Evolutionary conservation across 2,329 filamentous ascomycete species (phyloP), one percentile per base, ranked within the genome.

Genomic region (Onygena corvina): DNA sequence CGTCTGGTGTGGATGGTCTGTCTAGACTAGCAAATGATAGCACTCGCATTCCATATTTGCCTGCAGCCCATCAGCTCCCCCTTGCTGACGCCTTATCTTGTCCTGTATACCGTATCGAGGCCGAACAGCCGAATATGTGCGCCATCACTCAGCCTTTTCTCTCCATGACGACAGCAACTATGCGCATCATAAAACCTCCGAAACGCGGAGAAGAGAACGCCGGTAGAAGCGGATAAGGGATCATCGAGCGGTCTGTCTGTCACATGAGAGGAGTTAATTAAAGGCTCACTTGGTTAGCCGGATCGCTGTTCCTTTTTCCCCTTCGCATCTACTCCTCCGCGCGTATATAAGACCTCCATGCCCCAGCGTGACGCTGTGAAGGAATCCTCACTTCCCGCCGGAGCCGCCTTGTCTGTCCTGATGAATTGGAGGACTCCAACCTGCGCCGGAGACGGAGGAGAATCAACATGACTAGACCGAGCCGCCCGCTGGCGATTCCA

Each of bases 381-480:
- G 35, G 12, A 38, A 6, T 38, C 23, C 5, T n/a, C 20, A 21
- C 36, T 2, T 6, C 11, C 21, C 9, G 12, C 35, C 4, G 12
- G 20, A 40, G 4, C 12, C 11, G 27, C 38, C 25, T 20, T 42
- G 21, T 14, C 38, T 27, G 23, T 16, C 20, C 12, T 25, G 38
- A 42, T 27, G 38, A 42, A n/a, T 29, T 21, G 38, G 21, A 14
- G 9, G 11, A 4, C 12, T 11, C 21, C 27, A 23, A 11, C 11
- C 4, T 21, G 27, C 12, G 38, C 12, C 21, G 38, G 38, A 42
- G 21, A 20, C 27, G 42, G 42, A 46, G 42, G 42, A n/a, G 42
- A 20, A 46, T 20, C 42, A 33, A 46, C 25, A 31, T 46, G 42
- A 46, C 42, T n/a, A 33, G 14, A 42, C 21, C 38, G 11, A 29